A percentile compares a stretch with the other conserved stretches of the same genome.
phyloP scores from a whole-genome alignment of 2,329 filamentous ascomycete genomes.

The Hypoxylon sp. region DNA sequence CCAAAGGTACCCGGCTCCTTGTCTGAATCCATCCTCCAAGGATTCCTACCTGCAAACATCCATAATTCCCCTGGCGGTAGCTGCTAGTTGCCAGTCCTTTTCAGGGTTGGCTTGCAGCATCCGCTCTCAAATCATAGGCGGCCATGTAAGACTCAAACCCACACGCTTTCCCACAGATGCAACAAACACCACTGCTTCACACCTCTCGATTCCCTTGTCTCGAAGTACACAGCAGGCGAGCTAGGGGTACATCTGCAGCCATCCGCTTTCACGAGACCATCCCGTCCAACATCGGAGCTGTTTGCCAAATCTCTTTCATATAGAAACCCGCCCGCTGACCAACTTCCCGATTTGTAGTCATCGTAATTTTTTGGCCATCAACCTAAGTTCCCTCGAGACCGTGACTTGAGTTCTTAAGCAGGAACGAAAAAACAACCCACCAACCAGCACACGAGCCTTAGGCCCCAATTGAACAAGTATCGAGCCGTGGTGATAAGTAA shows the following conservation, averaged over 20 bases:
- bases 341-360: slow-evolving; percentile 37
- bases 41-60: slow-evolving; percentile 53
- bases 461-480: slow-evolving; percentile 11
- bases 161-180: slow-evolving; percentile 49
- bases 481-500: slow-evolving; percentile 20
- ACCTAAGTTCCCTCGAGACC: slow-evolving; percentile 21
- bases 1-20: slow-evolving; percentile 42
- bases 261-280: slow-evolving; percentile 50
- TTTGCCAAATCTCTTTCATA: slow-evolving; percentile 46
- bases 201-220: slow-evolving; percentile 48
- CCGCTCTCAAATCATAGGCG: slow-evolving; percentile 46
- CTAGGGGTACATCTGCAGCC: slow-evolving; percentile 47
- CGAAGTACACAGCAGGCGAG: slow-evolving; percentile 48
- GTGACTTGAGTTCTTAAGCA: slow-evolving; percentile 17
- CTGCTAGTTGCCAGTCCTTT: slow-evolving; percentile 47
- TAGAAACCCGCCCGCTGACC: slow-evolving; percentile 43
- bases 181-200: slow-evolving; percentile 46
- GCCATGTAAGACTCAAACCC: slow-evolving; percentile 49
- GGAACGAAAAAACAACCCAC: slow-evolving; percentile 11
- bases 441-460: slow-evolving; percentile 3
- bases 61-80: slow-evolving; percentile 46
- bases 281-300: slow-evolving; percentile 47
- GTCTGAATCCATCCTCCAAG: slow-evolving; percentile 50
- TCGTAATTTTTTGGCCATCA: slow-evolving; percentile 25
- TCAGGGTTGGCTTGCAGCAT: slow-evolving; percentile 49